Conservation (phyloP, 2,329 filamentous ascomycete genomes). For the Xylaria sp. region DNA sequence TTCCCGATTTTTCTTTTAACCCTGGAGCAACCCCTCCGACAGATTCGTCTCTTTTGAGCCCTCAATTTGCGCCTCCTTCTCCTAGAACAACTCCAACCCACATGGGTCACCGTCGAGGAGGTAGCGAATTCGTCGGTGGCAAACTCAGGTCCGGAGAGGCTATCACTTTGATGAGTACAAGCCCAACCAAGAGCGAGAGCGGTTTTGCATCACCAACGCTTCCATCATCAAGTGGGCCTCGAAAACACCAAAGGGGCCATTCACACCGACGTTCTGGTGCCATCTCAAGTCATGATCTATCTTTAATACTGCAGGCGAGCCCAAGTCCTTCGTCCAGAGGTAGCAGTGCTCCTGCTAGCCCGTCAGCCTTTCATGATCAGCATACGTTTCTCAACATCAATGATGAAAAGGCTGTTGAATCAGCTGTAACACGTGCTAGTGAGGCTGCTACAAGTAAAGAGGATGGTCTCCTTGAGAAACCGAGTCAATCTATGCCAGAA, state of each 20-base stretch:
- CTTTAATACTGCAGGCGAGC: conserved; percentile 70
- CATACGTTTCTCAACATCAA: conserved; percentile 41
- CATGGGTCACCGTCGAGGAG: conserved; percentile 82
- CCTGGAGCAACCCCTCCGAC: conserved; percentile 54
- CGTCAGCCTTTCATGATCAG: conserved; percentile 59
- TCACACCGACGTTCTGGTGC: conserved; percentile 84
- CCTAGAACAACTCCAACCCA: conserved; percentile 63
- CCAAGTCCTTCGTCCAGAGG: conserved; percentile 61
- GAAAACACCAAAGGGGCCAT: conserved; percentile 71
- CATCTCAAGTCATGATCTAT: conserved; percentile 85
- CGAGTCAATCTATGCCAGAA: conserved; percentile 45
- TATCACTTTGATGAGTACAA: conserved; percentile 73
- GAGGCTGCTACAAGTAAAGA: conserved; percentile 45
- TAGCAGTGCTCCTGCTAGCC: conserved; percentile 73
- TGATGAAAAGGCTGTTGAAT: conserved; percentile 30
- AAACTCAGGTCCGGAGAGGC: conserved; percentile 69
- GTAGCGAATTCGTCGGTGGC: conserved; percentile 88
- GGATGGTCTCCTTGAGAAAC: conserved; percentile 38
- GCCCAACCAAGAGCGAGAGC: conserved; percentile 72
- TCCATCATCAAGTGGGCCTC: conserved; percentile 59
- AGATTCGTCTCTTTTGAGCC: conserved; percentile 59
- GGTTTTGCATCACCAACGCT: conserved; percentile 69
- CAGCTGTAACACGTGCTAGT: conserved; percentile 33
- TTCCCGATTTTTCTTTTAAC: conserved; percentile 68
- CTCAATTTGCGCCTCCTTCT: conserved; percentile 66